These are phyloP conservation scores for Pichia sporocuriosa DNA, from an alignment of 805 yeast species.

Conservation along the genomic window DNA sequence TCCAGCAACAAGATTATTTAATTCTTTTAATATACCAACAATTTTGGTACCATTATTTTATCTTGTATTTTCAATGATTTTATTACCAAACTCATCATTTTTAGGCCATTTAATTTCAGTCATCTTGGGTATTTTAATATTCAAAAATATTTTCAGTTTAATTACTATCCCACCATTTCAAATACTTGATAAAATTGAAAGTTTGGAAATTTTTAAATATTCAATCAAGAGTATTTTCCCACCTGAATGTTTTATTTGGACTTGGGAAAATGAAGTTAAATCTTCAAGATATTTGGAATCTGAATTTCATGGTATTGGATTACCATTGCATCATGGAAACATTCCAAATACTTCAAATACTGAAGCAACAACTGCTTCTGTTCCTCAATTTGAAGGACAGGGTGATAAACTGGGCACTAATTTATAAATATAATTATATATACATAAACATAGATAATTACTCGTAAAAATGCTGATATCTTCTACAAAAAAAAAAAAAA, in stretches of 20 bases:
- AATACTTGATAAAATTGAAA: constrained; percentile 59
- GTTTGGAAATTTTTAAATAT: constrained; percentile 1
- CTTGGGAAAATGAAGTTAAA: constrained; percentile 6
- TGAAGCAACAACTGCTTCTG: background rate
- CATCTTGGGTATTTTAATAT: constrained; percentile 57
- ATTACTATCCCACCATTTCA: constrained; percentile 62
- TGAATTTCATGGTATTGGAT: background rate
- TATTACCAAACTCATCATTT: constrained; percentile 63
- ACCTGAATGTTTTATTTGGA: constrained; percentile 6
- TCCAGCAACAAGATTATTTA: constrained; percentile 18
- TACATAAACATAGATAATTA: too few relatives aligned
- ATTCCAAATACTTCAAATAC: background rate
- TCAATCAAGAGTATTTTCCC: constrained; percentile 9
- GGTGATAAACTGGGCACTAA: constrained; percentile 4
- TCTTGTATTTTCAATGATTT: constrained; percentile 41
- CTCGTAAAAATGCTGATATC: too few relatives aligned
- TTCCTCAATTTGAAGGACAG: background rate
- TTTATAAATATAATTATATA: background rate
- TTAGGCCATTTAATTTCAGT: constrained; percentile 70
- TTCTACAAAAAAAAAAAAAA: too few relatives aligned
- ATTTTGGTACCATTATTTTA: constrained; percentile 48
- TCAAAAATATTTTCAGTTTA: constrained; percentile 46
- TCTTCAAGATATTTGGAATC: constrained; percentile 1
- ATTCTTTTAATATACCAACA: constrained; percentile 49
- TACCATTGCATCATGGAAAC: constrained; percentile 4